phyloP scores from a whole-genome alignment of 495 filamentous ascomycete genomes.

The Aspergillus sclerotiicarbonarius region DNA sequence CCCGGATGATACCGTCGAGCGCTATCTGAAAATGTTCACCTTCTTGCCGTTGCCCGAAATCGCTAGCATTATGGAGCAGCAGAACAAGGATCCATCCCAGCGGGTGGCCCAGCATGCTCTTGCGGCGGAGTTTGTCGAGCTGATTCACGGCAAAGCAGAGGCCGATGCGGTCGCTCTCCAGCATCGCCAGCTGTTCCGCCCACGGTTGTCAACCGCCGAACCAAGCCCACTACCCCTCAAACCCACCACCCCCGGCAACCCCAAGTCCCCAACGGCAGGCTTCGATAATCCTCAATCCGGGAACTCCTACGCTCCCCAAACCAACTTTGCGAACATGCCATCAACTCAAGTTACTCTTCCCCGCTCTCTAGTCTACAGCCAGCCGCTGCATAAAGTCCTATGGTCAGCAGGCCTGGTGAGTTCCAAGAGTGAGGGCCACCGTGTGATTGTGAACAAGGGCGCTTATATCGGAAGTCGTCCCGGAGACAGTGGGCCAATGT shows the following conservation, averaged over 20 bases:
- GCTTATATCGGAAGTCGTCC: constrained; percentile 65
- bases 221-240: constrained; percentile 40
- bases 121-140: constrained; percentile 72
- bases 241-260: constrained; percentile 17
- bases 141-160: constrained; percentile 68
- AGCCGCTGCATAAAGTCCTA: constrained; percentile 62
- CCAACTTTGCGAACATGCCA: constrained; percentile 49
- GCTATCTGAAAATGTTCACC: constrained; percentile 85
- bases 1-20: constrained; percentile 73
- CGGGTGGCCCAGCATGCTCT: constrained; percentile 78
- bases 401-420: constrained; percentile 65
- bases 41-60: constrained; percentile 74
- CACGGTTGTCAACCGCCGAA: constrained; percentile 37
- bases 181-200: constrained; percentile 58
- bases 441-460: constrained; percentile 55
- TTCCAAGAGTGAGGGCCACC: constrained; percentile 65
- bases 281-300: constrained; percentile 40
- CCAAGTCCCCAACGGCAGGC: constrained; percentile 21
- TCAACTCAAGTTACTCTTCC: constrained; percentile 61
- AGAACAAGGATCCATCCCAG: constrained; percentile 61
- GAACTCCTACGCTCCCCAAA: constrained; percentile 41
- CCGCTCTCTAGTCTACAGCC: constrained; percentile 57
- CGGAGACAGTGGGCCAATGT: constrained; percentile 53
- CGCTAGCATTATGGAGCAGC: constrained; percentile 59
- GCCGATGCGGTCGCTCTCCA: constrained; percentile 56